Evolutionary conservation across 768 basidiomycete genomes (phyloP), one percentile per base, ranked within the genome.

Genomic region (Collybia sp.): DNA sequence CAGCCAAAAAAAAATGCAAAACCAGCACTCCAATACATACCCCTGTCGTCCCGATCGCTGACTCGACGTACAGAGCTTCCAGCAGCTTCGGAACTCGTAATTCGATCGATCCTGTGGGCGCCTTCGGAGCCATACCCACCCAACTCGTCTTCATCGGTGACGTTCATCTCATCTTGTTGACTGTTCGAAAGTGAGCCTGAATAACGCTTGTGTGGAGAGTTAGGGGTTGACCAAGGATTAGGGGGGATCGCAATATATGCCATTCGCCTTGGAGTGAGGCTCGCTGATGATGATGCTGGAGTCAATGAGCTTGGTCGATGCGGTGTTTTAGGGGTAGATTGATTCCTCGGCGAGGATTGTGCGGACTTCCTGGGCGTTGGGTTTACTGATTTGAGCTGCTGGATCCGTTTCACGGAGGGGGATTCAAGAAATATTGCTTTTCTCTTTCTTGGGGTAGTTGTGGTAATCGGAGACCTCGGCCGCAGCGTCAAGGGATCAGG

Each of bases 11-110:
- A 39, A 12, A 17, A 30, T 37, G 43, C 5, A 10, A 11, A 11
- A 41, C 30, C 20, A 42, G 16, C 13, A n/a, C 33, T 30, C 16
- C 31, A 39, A 2, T 32, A 63, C 64, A 39, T 48, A 87, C 85
- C 81, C 67, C 88, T 71, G 17, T 87, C 86, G 55, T 91, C 88
- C 33, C 89, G 71, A 44, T 86, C 88, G 3, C 86, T 86, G 1
- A 82, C 83, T 16, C 80, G 74, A 42, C 77, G 75, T 34, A 70
- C 71, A 30, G 81, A 79, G 13, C 72, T 76, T 56, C 73, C 75
- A 5, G 68, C 58, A 17, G 61, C 67, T 35, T 74, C 68, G 30
- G 53, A 57, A 30, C 60, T 11, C 37, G 45, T 44, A 33, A 55
- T 48, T 19, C 58, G 49, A 37, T 60, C 67, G n/a, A 55, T 63